Conservation (phyloP, 2,329 filamentous ascomycete species). For the Pseudocercospora pini-densiflorae region DNA sequence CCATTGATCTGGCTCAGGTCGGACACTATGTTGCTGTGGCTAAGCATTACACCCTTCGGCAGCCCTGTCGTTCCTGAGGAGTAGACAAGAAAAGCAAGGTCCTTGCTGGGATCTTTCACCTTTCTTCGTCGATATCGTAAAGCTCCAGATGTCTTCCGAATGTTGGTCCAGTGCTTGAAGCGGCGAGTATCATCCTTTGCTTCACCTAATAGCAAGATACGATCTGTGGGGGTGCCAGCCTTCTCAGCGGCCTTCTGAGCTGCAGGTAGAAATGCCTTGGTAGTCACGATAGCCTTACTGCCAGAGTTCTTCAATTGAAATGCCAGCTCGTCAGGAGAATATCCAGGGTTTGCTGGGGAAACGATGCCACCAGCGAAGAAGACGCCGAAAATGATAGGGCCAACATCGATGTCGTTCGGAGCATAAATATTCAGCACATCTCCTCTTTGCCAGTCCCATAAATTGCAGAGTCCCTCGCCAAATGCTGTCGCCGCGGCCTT, state of each 20-base stretch:
- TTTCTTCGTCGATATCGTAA: conserved; percentile 63
- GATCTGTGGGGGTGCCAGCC: conserved; percentile 70
- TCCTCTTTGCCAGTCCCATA: conserved; percentile 79
- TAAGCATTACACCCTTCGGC: conserved; percentile 89
- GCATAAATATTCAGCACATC: conserved; percentile 84
- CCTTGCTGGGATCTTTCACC: conserved; percentile 65
- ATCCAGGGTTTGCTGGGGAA: conserved; percentile 87
- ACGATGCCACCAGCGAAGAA: conserved; percentile 82
- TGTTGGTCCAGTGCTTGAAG: conserved; percentile 72
- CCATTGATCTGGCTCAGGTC: conserved; percentile 60
- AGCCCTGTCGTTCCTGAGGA: conserved; percentile 88
- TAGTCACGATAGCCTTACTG: conserved; percentile 76
- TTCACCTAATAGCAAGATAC: conserved; percentile 77
- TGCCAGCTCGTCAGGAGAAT: conserved; percentile 80
- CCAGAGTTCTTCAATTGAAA: conserved; percentile 81
- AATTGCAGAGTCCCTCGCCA: conserved; percentile 74
- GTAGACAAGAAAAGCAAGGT: conserved; percentile 85
- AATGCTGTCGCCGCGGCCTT: conserved; percentile 72
- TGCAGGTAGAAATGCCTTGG: conserved; percentile 66
- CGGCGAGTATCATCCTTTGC: conserved; percentile 60
- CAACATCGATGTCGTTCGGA: conserved; percentile 80
- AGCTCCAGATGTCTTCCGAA: conserved; percentile 65
- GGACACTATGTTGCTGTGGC: conserved; percentile 79
- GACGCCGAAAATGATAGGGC: conserved; percentile 65
- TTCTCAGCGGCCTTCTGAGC: conserved; percentile 70